A percentile compares a stretch with the other conserved stretches of the same genome.
Conservation (phyloP, 495 filamentous ascomycete genomes). For the Hypoxylon crocopeplum region DNA sequence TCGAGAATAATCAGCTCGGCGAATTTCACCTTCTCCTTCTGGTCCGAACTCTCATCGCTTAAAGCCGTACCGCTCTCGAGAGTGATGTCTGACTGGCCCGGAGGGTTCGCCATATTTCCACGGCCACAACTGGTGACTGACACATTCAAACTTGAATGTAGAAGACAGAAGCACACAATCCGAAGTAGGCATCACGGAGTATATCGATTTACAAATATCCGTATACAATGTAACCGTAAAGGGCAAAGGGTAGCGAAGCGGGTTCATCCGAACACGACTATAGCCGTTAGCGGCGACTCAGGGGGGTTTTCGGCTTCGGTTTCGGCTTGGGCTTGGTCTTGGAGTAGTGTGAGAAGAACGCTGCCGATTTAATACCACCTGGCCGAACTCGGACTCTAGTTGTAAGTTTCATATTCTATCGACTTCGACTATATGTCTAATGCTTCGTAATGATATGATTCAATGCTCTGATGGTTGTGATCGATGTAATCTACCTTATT, state of each 20-base stretch:
- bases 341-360: too few relatives aligned
- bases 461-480: too few relatives aligned
- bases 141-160: neutral
- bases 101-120: constrained; percentile 2
- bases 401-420: too few relatives aligned
- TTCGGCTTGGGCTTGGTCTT: neutral
- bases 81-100: neutral
- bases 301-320: constrained; percentile 1
- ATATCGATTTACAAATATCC: constrained; percentile 5
- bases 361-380: neutral
- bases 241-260: neutral
- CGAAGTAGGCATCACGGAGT: neutral
- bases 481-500: too few relatives aligned
- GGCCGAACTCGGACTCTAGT: neutral
- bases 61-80: neutral
- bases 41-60: neutral
- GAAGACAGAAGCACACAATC: neutral
- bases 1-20: neutral
- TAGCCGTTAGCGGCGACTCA: neutral
- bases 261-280: neutral
- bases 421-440: too few relatives aligned
- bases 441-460: too few relatives aligned
- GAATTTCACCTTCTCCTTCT: neutral
- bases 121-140: neutral
- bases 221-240: constrained; percentile 9